Evolutionary conservation across 768 basidiomycete species (phyloP), one percentile per base, ranked within the genome.

Genomic region (Tulasnella sp.): DNA sequence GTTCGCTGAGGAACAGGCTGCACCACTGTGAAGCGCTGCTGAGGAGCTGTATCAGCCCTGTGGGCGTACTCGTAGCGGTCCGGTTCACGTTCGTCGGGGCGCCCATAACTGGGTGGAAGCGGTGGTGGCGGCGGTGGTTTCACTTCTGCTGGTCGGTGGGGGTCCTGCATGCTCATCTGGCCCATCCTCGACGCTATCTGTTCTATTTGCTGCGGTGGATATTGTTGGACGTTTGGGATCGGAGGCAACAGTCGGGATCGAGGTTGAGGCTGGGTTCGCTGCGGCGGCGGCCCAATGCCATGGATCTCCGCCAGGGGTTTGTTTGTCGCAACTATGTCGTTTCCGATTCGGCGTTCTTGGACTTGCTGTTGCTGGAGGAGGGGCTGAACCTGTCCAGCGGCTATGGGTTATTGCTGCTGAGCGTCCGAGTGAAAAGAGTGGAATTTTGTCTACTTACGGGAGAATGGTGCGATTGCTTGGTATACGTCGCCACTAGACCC

Each of bases 301-400:
- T 93, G 91, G 89, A 94, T 91, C 84, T 96, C 92, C 73, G 91
- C 90, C 73, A 99, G 88, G n/a, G 99, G 88, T 82, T 92, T 91
- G 84, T 98, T 98, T 72, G 98, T 97, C 46, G 94, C 97, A 85
- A 98, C 97, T 96, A 99, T 99, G 48, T 35, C 5, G 2, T 35
- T 35, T 5, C 5, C 5, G 5, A 35, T 2, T 35, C 35, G 35
- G 35, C 5, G 35, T 35, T 35, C 35, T 35, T 35, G 35, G 35
- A 35, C 35, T 35, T 5, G 35, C 35, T 35, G 35, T 35, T 35
- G 35, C 5, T 35, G 35, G 35, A 5, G 35, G 35, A 2, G 2
- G 35, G 35, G 35, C 35, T 35, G 35, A 35, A 5, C 35, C 35
- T 5, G 5, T 35, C 35, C 35, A 35, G 35, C 2, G 35, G 35